Evolutionary conservation across 1,284 basidiomycete genomes (phyloP).

Genomic region (Ganoderma sp.): DNA sequence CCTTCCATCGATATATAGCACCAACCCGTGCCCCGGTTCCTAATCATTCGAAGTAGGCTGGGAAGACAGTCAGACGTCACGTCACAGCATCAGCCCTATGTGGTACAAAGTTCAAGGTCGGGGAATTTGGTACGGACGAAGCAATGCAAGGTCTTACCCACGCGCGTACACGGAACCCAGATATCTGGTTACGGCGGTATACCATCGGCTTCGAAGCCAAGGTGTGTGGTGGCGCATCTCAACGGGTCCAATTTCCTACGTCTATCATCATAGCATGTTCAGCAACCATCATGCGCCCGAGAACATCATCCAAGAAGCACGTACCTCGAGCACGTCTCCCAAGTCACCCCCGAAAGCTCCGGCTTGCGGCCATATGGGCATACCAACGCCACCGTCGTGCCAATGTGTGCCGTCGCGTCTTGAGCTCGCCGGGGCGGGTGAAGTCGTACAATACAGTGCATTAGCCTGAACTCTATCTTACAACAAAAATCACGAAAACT

Average conservation of each 20-base stretch:
- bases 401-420: background rate
- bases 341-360: background rate
- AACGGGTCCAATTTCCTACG: background rate
- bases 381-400: no score
- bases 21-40: no score
- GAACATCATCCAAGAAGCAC: background rate
- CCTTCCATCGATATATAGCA: no score
- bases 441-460: conserved; percentile 23
- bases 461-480: conserved; percentile 18
- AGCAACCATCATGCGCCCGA: background rate
- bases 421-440: conserved; percentile 24
- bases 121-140: background rate
- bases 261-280: background rate
- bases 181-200: background rate
- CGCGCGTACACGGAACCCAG: background rate
- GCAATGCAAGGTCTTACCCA: background rate
- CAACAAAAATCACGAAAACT: conserved; percentile 13
- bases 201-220: background rate
- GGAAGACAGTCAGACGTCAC: background rate
- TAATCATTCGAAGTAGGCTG: no score
- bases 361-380: no score
- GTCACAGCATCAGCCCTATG: background rate
- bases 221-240: background rate
- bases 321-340: background rate
- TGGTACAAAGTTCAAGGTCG: background rate